These are phyloP conservation scores for Penicillium atrosanguineum DNA, from an alignment of 495 filamentous ascomycete genomes.

Conservation along the genomic window DNA sequence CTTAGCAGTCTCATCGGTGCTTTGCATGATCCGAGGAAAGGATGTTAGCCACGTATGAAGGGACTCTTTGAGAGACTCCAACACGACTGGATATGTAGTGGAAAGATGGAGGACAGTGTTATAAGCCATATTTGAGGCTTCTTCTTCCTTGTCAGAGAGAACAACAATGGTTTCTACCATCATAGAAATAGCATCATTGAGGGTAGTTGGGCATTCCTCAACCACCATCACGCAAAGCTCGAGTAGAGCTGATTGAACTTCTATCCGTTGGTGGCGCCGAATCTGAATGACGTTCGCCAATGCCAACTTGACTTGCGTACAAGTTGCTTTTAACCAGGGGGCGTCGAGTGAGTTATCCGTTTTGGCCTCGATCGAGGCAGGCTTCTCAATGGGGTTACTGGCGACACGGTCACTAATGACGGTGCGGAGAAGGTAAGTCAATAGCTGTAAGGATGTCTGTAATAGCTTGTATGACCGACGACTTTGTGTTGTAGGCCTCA, in stretches of 20 bases:
- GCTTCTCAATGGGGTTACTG: conserved; percentile 8
- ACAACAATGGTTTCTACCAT: conserved; percentile 80
- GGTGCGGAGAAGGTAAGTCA: conserved; percentile 58
- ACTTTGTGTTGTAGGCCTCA: conserved; percentile 64
- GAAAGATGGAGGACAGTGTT: conserved; percentile 56
- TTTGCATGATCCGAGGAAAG: conserved; percentile 79
- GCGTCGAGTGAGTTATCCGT: conserved; percentile 40
- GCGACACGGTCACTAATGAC: conserved; percentile 60
- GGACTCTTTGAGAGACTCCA: conserved; percentile 66
- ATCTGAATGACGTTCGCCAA: conserved; percentile 74
- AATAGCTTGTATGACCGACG: conserved; percentile 66
- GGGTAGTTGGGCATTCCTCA: conserved; percentile 71
- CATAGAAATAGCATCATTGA: conserved; percentile 65
- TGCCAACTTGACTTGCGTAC: conserved; percentile 80
- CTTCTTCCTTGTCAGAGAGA: conserved; percentile 54
- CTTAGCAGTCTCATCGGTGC: conserved; percentile 76
- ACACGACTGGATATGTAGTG: conserved; percentile 59
- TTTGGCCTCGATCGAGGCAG: conserved; percentile 26
- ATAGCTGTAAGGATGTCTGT: conserved; percentile 54
- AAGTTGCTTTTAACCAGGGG: conserved; percentile 80
- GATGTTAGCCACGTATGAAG: conserved; percentile 79
- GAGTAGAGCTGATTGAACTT: conserved; percentile 67
- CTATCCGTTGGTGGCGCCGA: conserved; percentile 67
- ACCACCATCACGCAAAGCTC: conserved; percentile 70
- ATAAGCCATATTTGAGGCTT: conserved; percentile 37